Conservation (phyloP, 768 basidiomycete species). For the Podaxis pistillaris region DNA sequence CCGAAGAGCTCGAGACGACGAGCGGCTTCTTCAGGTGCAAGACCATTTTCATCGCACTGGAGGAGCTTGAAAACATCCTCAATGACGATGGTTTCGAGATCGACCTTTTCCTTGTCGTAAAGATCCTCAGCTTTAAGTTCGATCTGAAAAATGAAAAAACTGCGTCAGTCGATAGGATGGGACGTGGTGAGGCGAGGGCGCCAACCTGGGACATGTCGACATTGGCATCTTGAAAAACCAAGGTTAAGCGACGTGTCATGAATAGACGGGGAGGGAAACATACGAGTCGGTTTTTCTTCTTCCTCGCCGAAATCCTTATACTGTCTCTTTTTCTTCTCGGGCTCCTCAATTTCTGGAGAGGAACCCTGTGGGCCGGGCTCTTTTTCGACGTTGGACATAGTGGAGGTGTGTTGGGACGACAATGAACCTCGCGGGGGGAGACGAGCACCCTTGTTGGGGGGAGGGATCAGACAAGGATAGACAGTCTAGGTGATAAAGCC, state of each 20-base stretch:
- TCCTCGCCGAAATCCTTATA: slow-evolving; percentile 87
- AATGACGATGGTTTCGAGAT: slow-evolving; percentile 93
- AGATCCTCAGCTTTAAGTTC: slow-evolving; percentile 89
- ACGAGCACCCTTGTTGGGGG: slow-evolving; percentile 11
- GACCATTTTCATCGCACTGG: slow-evolving; percentile 83
- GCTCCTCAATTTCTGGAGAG: slow-evolving; percentile 23
- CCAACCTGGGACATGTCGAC: slow-evolving; percentile 79
- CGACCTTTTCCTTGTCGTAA: slow-evolving; percentile 99
- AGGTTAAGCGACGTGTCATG: slow-evolving; percentile 19
- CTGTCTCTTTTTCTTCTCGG: slow-evolving; percentile 64
- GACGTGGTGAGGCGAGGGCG: background rate
- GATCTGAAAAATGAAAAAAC: slow-evolving; percentile 40
- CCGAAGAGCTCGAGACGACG: slow-evolving; percentile 93
- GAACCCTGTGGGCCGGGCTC: slow-evolving; percentile 56
- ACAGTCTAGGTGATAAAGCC: slow-evolving; percentile 2
- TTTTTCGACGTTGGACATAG: slow-evolving; percentile 36
- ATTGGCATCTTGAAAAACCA: slow-evolving; percentile 57
- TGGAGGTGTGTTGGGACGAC: background rate
- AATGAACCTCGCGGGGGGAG: slow-evolving; percentile 3
- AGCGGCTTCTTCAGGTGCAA: slow-evolving; percentile 70
- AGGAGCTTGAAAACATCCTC: slow-evolving; percentile 96
- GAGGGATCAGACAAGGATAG: slow-evolving; percentile 5
- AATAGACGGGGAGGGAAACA: slow-evolving; percentile 28
- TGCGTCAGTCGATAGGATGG: background rate
- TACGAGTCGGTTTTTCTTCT: slow-evolving; percentile 63